These are phyloP conservation scores for Fraxinus angustifolia DNA, from an alignment of 305 asterid genomes.

Conservation along the genomic window DNA sequence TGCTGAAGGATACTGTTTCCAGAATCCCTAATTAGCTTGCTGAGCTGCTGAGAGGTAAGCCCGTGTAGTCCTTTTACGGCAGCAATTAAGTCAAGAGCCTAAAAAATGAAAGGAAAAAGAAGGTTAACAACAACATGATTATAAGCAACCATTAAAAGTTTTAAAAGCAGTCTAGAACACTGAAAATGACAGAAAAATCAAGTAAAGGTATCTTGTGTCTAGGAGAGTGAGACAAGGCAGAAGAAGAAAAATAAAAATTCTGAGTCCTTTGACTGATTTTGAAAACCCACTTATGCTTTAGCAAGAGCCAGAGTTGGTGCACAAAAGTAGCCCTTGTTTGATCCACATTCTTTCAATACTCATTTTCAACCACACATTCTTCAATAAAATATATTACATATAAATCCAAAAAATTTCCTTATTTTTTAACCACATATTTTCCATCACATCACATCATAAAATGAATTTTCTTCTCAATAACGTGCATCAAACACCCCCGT, in stretches of 20 bases:
- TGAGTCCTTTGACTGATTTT: background rate
- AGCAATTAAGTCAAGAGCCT: slow-evolving; percentile 82
- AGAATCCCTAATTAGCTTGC: slow-evolving; percentile 73
- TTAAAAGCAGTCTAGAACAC: slow-evolving; percentile 1
- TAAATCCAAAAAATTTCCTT: too few relatives aligned
- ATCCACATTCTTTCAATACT: too few relatives aligned
- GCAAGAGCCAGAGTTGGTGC: background rate
- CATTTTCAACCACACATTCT: too few relatives aligned
- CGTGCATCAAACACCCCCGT: too few relatives aligned
- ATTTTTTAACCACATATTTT: too few relatives aligned
- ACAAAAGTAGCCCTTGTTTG: background rate
- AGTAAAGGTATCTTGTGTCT: background rate
- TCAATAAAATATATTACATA: too few relatives aligned
- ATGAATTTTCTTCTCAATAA: too few relatives aligned
- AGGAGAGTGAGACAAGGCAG: slow-evolving; percentile 2
- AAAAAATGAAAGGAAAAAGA: slow-evolving; percentile 12
- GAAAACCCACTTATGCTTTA: background rate
- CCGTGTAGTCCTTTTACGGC: slow-evolving; percentile 82
- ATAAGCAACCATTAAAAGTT: slow-evolving; percentile 18
- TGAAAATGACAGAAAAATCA: slow-evolving; percentile 11
- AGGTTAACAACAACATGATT: slow-evolving; percentile 5
- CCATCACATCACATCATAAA: too few relatives aligned
- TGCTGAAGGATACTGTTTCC: slow-evolving; percentile 57
- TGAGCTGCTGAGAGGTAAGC: slow-evolving; percentile 76
- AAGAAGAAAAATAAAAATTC: background rate